These are phyloP conservation scores for Colletotrichum tamarilloi DNA, from an alignment of 2,329 filamentous ascomycete species.

Conservation along the genomic window DNA sequence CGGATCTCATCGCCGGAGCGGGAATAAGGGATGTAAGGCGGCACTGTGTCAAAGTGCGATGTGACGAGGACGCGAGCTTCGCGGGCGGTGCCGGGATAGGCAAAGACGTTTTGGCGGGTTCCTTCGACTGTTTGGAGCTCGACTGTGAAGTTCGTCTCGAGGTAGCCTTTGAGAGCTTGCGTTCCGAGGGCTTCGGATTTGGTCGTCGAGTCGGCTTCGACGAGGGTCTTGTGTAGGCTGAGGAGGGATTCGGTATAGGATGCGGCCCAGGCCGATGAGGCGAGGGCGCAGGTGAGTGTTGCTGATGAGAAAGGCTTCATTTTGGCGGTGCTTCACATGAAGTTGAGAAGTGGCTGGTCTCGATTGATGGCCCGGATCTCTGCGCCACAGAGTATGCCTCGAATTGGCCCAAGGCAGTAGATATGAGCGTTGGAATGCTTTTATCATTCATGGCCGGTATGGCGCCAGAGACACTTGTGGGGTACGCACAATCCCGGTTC, in stretches of 20 bases:
- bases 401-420: background rate
- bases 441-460: background rate
- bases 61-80: constrained; percentile 72
- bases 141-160: constrained; percentile 60
- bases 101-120: constrained; percentile 79
- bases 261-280: constrained; percentile 35
- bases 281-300: background rate
- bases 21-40: constrained; percentile 77
- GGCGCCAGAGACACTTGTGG: background rate
- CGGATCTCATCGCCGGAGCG: constrained; percentile 67
- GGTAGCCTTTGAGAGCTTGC: constrained; percentile 74
- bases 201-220: constrained; percentile 78
- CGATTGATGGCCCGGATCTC: no score
- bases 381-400: no score
- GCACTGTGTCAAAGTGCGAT: constrained; percentile 85
- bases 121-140: constrained; percentile 47
- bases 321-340: no score
- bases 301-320: background rate
- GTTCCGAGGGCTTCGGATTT: constrained; percentile 76
- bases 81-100: constrained; percentile 64
- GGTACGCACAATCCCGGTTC: background rate
- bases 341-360: no score
- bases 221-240: constrained; percentile 78
- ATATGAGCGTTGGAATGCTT: background rate
- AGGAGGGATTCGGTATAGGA: constrained; percentile 67